Base-by-base conservation (phyloP, 2,329 filamentous ascomycete species). In the Alternaria sp. region DNA sequence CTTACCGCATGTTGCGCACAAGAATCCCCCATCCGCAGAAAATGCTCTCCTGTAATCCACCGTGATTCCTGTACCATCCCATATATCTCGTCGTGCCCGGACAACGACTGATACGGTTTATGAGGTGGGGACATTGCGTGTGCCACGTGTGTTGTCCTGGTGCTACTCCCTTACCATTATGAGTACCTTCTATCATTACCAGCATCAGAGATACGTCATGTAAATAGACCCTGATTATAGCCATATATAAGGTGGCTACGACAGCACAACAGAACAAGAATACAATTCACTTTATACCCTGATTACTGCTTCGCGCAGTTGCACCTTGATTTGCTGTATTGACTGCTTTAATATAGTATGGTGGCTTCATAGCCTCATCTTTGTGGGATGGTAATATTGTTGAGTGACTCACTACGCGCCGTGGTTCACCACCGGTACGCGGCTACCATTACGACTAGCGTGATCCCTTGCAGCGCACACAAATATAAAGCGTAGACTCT, bases 381-480 rank as follows among this genome's bases (percentile, higher is more conserved):
- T 54, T 11, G 49, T 27, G n/a, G 43, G 22, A 18, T 49, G 22
- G 43, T 59, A 53, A 58, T 53, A 40, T 41, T 58, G 14, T 46
- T 46, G 16, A 36, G n/a, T 54, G 41, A 25, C 48, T 40, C 8
- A 38, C 32, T 27, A 25, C 18, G 20, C 48, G 18, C 18, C 12
- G 14, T 40, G 22, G 20, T 16, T 51, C 20, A 40, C 40, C n/a
- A 41, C 38, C 5, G 5, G 38, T 36, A 50, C 50, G 57, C 32
- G 27, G 36, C 44, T n/a, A 59, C 43, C 12, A 59, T 49, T 54
- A 59, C 36, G n/a, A 59, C 43, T 59, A 54, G 56, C 49, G 56
- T 59, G 41, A 59, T 54, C 25, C 41, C 49, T 58, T 58, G 48
- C 43, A 9, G 43, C 44, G 50, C 34, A 59, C 25, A 48, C 18